Conservation (phyloP, 2,329 filamentous ascomycete species). For the Iodosphaeria phyllophila region DNA sequence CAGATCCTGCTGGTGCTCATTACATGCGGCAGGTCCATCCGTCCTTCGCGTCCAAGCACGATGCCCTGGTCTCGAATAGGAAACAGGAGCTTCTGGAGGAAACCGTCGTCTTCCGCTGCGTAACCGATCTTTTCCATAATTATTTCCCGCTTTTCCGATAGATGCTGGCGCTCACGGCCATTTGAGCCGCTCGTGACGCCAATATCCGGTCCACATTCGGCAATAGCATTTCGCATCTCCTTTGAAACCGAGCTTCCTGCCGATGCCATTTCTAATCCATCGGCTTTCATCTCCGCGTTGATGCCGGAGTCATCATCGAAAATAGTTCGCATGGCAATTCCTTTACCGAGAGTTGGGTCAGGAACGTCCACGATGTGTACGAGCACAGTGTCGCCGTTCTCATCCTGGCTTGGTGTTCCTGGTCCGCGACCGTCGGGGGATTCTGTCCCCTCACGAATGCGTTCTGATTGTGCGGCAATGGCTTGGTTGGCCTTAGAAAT, state of each 20-base stretch:
- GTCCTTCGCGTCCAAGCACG: slow-evolving; percentile 55
- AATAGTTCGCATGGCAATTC: slow-evolving; percentile 70
- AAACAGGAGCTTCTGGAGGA: slow-evolving; percentile 66
- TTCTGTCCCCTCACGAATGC: slow-evolving; percentile 45
- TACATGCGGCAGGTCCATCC: slow-evolving; percentile 58
- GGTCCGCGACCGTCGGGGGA: slow-evolving; percentile 44
- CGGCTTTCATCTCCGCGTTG: slow-evolving; percentile 92
- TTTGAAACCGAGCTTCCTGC: slow-evolving; percentile 68
- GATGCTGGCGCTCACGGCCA: slow-evolving; percentile 55
- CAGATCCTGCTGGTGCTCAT: slow-evolving; percentile 77
- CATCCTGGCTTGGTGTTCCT: slow-evolving; percentile 46
- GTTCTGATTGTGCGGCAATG: slow-evolving; percentile 57
- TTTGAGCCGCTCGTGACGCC: slow-evolving; percentile 51
- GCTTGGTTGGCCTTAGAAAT: slow-evolving; percentile 74
- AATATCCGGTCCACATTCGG: slow-evolving; percentile 59
- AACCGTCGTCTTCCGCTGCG: slow-evolving; percentile 67
- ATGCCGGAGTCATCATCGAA: slow-evolving; percentile 90
- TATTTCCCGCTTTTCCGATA: slow-evolving; percentile 64
- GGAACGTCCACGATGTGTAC: slow-evolving; percentile 81
- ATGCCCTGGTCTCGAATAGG: slow-evolving; percentile 65
- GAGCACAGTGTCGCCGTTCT: slow-evolving; percentile 66
- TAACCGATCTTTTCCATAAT: slow-evolving; percentile 72
- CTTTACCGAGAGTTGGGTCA: slow-evolving; percentile 63
- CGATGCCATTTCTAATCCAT: slow-evolving; percentile 60
- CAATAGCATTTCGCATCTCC: slow-evolving; percentile 71